Evolutionary conservation across 78 protist species (phyloP).

Genomic region (Anaeramoeba flamelloides): DNA sequence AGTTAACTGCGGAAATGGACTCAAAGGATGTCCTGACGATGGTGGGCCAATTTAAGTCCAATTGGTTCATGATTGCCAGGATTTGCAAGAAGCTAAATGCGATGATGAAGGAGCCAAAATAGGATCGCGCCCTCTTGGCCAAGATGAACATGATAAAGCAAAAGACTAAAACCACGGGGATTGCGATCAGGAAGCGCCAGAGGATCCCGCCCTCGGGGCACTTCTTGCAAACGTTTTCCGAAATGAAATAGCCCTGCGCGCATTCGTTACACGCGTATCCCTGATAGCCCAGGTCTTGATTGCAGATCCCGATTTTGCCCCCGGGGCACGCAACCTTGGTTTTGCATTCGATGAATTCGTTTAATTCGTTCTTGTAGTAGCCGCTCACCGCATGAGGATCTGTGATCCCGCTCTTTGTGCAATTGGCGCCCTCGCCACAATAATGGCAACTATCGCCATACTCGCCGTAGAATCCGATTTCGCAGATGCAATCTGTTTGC

Average conservation of each 20-base stretch:
- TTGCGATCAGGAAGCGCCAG: too few species aligned
- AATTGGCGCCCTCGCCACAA: not conserved
- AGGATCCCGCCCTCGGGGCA: not conserved
- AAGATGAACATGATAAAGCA: not conserved
- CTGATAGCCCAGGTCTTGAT: not conserved
- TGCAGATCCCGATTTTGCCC: not conserved
- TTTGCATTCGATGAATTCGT: not conserved
- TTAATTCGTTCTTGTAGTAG: not conserved
- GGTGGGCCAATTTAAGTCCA: not conserved
- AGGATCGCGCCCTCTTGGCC: not conserved
- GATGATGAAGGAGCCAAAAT: not conserved
- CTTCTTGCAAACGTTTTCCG: not conserved
- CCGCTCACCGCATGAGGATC: not conserved
- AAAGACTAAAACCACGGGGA: too few species aligned
- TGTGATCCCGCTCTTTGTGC: not conserved
- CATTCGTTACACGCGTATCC: not conserved
- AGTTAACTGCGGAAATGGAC: not conserved
- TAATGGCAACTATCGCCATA: not conserved
- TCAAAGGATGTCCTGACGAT: not conserved
- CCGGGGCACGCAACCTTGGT: not conserved
- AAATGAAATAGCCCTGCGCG: not conserved
- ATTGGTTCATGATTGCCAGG: not conserved
- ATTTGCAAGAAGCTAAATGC: not conserved
- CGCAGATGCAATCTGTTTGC: not conserved
- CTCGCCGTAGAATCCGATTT: not conserved